Evolutionary conservation across 2,329 filamentous ascomycete genomes (phyloP).

Genomic region (Metarhizium album): DNA sequence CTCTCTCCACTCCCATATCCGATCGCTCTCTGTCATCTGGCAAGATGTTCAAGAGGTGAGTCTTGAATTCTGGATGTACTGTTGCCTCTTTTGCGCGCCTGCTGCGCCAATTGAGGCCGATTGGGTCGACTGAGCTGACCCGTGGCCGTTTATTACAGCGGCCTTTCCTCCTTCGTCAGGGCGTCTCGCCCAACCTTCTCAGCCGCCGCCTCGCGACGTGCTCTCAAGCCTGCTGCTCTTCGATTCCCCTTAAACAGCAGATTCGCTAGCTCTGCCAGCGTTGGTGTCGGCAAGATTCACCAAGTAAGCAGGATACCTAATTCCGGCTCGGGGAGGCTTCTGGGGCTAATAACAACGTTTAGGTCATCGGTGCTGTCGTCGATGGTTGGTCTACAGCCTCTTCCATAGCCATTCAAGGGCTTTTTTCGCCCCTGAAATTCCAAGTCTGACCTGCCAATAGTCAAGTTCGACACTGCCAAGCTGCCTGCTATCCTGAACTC

Average conservation of each 20-base stretch:
- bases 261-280: slow-evolving; percentile 47
- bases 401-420: background rate
- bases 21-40: slow-evolving; percentile 57
- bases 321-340: slow-evolving; percentile 2
- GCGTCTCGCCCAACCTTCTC: slow-evolving; percentile 51
- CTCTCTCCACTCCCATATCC: slow-evolving; percentile 47
- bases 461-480: slow-evolving; percentile 93
- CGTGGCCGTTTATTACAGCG: slow-evolving; percentile 33
- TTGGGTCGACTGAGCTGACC: slow-evolving; percentile 39
- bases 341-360: slow-evolving; percentile 43
- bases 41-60: slow-evolving; percentile 80
- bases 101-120: slow-evolving; percentile 37
- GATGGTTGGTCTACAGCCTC: slow-evolving; percentile 60
- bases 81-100: slow-evolving; percentile 15
- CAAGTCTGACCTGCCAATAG: slow-evolving; percentile 37
- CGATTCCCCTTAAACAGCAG: slow-evolving; percentile 44
- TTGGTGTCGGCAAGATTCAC: slow-evolving; percentile 57
- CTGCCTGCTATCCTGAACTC: slow-evolving; percentile 97
- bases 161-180: slow-evolving; percentile 55
- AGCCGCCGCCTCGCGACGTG: slow-evolving; percentile 45
- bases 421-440: background rate
- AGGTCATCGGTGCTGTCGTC: slow-evolving; percentile 98
- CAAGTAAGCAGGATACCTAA: slow-evolving; percentile 37
- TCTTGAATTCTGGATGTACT: slow-evolving; percentile 22
- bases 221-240: slow-evolving; percentile 44